A percentile compares a stretch with the other conserved stretches of the same genome.
These are phyloP conservation scores for Eutrema japonicum DNA, from an alignment of 345 rosid genomes.

Conservation along the genomic window DNA sequence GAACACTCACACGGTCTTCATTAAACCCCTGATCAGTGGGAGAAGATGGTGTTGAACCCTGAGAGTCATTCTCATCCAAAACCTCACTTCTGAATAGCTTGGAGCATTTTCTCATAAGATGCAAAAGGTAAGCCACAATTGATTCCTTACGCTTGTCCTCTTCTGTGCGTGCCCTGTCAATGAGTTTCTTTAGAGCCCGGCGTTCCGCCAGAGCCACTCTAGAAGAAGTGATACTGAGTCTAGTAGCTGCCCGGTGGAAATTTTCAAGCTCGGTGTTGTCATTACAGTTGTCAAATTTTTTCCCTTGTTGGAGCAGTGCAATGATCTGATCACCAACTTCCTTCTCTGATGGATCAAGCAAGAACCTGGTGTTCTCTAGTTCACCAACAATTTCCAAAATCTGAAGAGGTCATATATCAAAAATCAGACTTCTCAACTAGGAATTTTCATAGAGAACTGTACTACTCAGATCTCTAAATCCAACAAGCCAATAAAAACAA, in stretches of 20 bases:
- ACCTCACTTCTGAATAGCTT: slow-evolving; percentile 86
- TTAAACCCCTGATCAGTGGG: slow-evolving; percentile 64
- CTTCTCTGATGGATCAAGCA: slow-evolving; percentile 77
- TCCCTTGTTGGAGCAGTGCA: slow-evolving; percentile 86
- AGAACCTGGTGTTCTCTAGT: slow-evolving; percentile 65
- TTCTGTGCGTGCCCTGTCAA: slow-evolving; percentile 89
- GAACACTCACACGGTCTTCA: slow-evolving; percentile 59
- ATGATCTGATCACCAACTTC: slow-evolving; percentile 94
- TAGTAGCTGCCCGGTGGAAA: slow-evolving; percentile 83
- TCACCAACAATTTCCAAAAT: slow-evolving; percentile 80
- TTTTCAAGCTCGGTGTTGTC: slow-evolving; percentile 82
- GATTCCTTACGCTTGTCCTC: slow-evolving; percentile 99
- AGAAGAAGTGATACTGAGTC: slow-evolving; percentile 80
- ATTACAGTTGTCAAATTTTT: slow-evolving; percentile 62
- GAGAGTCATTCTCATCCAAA: slow-evolving; percentile 88
- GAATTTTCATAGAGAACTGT: neutral
- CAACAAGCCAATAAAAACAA: neutral
- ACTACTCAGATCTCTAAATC: neutral
- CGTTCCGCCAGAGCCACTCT: slow-evolving; percentile 91
- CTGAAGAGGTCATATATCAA: slow-evolving; percentile 49
- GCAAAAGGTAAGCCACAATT: slow-evolving; percentile 89
- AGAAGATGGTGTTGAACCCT: slow-evolving; percentile 86
- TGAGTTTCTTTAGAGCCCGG: slow-evolving; percentile 88
- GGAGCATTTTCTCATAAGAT: slow-evolving; percentile 93
- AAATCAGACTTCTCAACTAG: slow-evolving; percentile 35